Base-by-base conservation (phyloP, 495 filamentous ascomycete genomes). In the Penicillium desertorum region DNA sequence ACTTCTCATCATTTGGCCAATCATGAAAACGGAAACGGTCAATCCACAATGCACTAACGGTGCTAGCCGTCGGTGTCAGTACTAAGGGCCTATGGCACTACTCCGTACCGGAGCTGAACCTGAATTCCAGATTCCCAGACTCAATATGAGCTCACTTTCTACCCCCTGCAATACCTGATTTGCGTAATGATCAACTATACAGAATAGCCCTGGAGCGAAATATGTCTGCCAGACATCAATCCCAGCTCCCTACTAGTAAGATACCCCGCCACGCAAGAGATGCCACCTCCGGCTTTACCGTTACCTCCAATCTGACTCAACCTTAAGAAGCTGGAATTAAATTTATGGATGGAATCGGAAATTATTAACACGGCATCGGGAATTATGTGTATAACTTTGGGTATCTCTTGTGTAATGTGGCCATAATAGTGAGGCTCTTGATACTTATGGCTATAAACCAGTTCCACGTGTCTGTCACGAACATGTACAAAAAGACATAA, bases 1-100 rank as follows among this genome's bases (percentile, higher is more conserved):
- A 51, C 11, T 47, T 39, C 16, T 37, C 48, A 37, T 32, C 29
- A 51, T 10, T 29, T 5, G 14, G 2, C 65, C 63, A 65, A 62
- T 68, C 41, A 54, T 11, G 2, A 22, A 1, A 32, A 32, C 20
- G 23, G 20, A 27, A 3, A 22, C 44, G 34, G n/a, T 41, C 34
- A 20, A 46, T 60, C 59, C 51, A 51, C 39, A 51, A 37, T 60
- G 57, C 14, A 6, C 27, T 2, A 19, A 45, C 62, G 65, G 65
- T 41, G 46, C 45, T 56, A 63, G 61, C 62, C 65, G 65, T 68
- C 65, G 65, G 65, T 68, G 63, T 68, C 65, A 52, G 47, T 4
- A 49, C 30, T 50, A 41, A 4, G 1, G 14, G 23, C 11, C 14
- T 27, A 30, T 12, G 22, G 19, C 22, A 45, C 3, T 25, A 7